These are phyloP conservation scores for Solanum paucissectum DNA, from an alignment of 257 asterid genomes.

Conservation along the genomic window DNA sequence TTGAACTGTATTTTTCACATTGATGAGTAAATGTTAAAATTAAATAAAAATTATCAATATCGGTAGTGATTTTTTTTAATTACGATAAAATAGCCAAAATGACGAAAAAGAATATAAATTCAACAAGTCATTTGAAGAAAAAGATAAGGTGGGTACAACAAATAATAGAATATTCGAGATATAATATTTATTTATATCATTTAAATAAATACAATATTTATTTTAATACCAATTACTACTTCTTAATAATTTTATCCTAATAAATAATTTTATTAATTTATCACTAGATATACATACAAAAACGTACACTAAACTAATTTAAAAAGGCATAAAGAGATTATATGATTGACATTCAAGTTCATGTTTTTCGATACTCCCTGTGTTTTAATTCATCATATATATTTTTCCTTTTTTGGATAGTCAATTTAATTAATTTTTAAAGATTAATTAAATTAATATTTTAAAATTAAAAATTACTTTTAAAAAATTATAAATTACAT, in stretches of 20 bases:
- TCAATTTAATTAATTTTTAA: too few species aligned
- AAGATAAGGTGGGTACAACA: neutral
- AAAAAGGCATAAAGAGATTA: neutral
- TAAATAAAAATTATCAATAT: too few species aligned
- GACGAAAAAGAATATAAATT: too few species aligned
- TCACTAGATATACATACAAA: neutral
- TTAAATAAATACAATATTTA: neutral
- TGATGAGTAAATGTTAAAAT: too few species aligned
- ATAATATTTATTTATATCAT: too few species aligned
- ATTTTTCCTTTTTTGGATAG: neutral
- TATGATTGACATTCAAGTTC: neutral
- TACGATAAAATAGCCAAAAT: neutral
- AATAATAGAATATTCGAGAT: neutral
- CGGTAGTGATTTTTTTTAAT: neutral
- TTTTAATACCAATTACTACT: neutral
- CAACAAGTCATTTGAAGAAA: neutral
- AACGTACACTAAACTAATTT: neutral
- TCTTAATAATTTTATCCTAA: neutral
- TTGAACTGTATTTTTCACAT: too few species aligned
- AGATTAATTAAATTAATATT: too few species aligned
- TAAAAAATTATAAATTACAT: neutral
- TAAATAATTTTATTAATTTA: too few species aligned
- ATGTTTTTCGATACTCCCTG: neutral
- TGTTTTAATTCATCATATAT: too few species aligned
- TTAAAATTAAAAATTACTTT: too few species aligned